These are phyloP conservation scores for Scytalidium sp. DNA, from an alignment of 2,329 filamentous ascomycete genomes.

Conservation along the genomic window DNA sequence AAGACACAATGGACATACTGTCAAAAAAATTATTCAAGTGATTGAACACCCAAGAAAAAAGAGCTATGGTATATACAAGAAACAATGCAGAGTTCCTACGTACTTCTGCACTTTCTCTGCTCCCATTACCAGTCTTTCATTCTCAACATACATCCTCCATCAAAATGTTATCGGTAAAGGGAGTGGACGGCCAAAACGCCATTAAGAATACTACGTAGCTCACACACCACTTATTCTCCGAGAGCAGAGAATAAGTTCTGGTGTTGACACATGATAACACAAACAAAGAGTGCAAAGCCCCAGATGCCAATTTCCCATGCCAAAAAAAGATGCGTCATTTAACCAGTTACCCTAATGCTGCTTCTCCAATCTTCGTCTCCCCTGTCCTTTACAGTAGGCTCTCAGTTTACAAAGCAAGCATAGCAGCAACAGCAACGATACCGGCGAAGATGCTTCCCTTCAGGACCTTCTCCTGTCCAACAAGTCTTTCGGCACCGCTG, in stretches of 20 bases:
- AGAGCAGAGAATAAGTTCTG: too few species aligned
- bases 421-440: constrained; percentile 25
- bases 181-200: not conserved
- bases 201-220: not conserved
- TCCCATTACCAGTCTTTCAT: not conserved
- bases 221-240: too few species aligned
- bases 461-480: constrained; percentile 19
- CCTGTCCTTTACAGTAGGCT: not conserved
- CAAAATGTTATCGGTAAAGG: not conserved
- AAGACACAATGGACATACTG: too few species aligned
- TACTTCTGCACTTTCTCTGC: not conserved
- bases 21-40: too few species aligned
- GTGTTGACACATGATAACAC: not conserved
- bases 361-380: not conserved
- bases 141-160: not conserved
- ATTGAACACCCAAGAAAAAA: too few species aligned
- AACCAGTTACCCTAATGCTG: not conserved
- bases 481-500: constrained; percentile 22
- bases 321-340: not conserved
- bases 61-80: not conserved
- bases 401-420: constrained; percentile 24
- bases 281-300: not conserved
- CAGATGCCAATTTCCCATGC: not conserved
- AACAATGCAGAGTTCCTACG: not conserved
- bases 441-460: constrained; percentile 27